These are phyloP conservation scores for Leptodontidium sp. DNA, from an alignment of 2,329 filamentous ascomycete species.

Conservation along the genomic window DNA sequence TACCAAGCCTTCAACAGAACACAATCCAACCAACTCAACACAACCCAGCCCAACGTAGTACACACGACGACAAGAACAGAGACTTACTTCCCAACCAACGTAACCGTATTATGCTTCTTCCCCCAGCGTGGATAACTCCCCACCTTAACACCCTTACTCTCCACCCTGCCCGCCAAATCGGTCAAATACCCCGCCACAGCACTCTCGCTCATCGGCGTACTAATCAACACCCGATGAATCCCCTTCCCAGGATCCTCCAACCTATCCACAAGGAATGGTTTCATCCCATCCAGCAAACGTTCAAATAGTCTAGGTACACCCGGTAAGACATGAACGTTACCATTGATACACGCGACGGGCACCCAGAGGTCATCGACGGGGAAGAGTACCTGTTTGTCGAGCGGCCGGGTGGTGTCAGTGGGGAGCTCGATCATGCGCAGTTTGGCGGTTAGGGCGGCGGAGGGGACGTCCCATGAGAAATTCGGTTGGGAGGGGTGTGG, in stretches of 20 bases:
- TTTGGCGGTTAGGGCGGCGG: constrained; percentile 79
- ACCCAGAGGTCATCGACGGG: constrained; percentile 87
- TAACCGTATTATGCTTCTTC: constrained; percentile 87
- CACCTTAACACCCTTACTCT: constrained; percentile 83
- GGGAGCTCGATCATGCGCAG: constrained; percentile 92
- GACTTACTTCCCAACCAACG: constrained; percentile 73
- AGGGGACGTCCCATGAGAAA: constrained; percentile 87
- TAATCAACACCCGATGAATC: constrained; percentile 80
- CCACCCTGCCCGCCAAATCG: constrained; percentile 76
- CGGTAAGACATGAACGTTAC: constrained; percentile 91
- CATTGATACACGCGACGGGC: constrained; percentile 86
- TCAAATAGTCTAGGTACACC: constrained; percentile 88
- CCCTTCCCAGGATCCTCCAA: constrained; percentile 82
- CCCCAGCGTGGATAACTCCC: constrained; percentile 96
- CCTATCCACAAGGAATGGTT: constrained; percentile 73
- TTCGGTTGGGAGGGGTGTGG: constrained; percentile 75
- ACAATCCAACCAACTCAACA: neutral
- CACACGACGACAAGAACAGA: neutral
- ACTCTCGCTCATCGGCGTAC: constrained; percentile 88
- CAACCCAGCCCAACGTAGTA: neutral
- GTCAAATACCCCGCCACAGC: constrained; percentile 84
- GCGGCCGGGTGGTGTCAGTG: constrained; percentile 70
- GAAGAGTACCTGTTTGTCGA: constrained; percentile 80
- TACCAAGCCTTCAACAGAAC: neutral
- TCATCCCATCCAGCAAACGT: constrained; percentile 78